Conservation (phyloP, 768 basidiomycete genomes). For the Phylloporus sp. region DNA sequence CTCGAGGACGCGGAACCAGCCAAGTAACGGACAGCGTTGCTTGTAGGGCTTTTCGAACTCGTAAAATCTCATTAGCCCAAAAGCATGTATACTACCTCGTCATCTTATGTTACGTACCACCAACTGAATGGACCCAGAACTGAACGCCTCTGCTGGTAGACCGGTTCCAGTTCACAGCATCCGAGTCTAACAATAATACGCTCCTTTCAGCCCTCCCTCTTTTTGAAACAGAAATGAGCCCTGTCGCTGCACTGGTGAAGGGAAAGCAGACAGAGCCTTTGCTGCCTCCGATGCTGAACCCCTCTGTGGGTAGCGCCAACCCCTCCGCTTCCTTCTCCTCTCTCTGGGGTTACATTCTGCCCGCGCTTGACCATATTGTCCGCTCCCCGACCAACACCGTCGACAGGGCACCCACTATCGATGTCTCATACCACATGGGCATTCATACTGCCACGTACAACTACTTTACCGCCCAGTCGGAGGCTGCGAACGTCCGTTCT, state of each 20-base stretch:
- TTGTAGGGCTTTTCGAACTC: neutral
- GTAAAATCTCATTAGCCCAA: neutral
- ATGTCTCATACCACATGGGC: conserved; percentile 68
- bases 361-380: conserved; percentile 74
- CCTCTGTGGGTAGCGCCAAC: conserved; percentile 63
- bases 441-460: conserved; percentile 83
- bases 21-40: conserved; percentile 1
- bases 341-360: conserved; percentile 72
- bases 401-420: conserved; percentile 65
- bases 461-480: conserved; percentile 65
- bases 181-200: neutral
- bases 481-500: conserved; percentile 36
- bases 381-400: conserved; percentile 59
- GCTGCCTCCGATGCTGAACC: conserved; percentile 43
- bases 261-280: conserved; percentile 14
- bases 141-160: too few species aligned
- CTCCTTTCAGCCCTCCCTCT: neutral
- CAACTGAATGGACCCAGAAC: too few species aligned
- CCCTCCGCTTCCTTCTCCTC: conserved; percentile 68
- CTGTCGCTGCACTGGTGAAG: too few species aligned
- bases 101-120: too few species aligned
- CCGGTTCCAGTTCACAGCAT: too few species aligned
- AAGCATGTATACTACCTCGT: conserved; percentile 15
- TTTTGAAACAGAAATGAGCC: neutral
- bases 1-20: conserved; percentile 63